Percentiles rank a stretch among this genome's conserved stretches.
phyloP scores from a whole-genome alignment of 495 filamentous ascomycete genomes.

The Hyaloscypha bicolor region DNA sequence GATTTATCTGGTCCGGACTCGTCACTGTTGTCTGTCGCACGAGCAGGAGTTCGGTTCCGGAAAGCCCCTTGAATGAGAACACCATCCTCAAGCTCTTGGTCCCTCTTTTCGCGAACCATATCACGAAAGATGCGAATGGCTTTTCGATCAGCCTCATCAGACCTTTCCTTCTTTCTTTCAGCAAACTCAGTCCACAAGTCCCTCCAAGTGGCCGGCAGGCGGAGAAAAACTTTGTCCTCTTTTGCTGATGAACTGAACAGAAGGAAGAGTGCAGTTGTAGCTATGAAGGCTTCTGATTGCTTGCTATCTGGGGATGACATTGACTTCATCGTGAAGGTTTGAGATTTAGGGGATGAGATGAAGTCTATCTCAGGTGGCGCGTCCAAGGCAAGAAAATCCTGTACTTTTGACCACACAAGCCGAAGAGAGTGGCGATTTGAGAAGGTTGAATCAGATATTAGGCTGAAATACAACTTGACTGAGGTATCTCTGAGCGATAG shows the following conservation, averaged over 20 bases:
- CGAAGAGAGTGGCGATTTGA: slow-evolving; percentile 72
- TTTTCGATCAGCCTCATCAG: slow-evolving; percentile 67
- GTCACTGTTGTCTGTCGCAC: slow-evolving; percentile 47
- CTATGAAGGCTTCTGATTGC: slow-evolving; percentile 86
- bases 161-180: slow-evolving; percentile 64
- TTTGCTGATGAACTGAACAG: slow-evolving; percentile 74
- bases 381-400: slow-evolving; percentile 53
- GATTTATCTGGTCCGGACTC: slow-evolving; percentile 42
- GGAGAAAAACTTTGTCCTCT: slow-evolving; percentile 82
- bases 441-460: slow-evolving; percentile 71
- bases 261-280: slow-evolving; percentile 78
- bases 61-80: slow-evolving; percentile 73
- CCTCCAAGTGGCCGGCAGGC: slow-evolving; percentile 78
- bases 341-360: slow-evolving; percentile 40
- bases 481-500: slow-evolving; percentile 59
- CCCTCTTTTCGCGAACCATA: slow-evolving; percentile 57
- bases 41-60: slow-evolving; percentile 60
- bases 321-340: slow-evolving; percentile 69
- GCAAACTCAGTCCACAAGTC: slow-evolving; percentile 84
- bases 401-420: slow-evolving; percentile 79
- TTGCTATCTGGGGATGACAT: slow-evolving; percentile 73
- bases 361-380: slow-evolving; percentile 46
- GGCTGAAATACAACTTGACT: slow-evolving; percentile 62
- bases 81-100: slow-evolving; percentile 68
- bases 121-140: slow-evolving; percentile 62